Base-by-base conservation (phyloP, 495 filamentous ascomycete species). In the Trypethelium eluteriae region DNA sequence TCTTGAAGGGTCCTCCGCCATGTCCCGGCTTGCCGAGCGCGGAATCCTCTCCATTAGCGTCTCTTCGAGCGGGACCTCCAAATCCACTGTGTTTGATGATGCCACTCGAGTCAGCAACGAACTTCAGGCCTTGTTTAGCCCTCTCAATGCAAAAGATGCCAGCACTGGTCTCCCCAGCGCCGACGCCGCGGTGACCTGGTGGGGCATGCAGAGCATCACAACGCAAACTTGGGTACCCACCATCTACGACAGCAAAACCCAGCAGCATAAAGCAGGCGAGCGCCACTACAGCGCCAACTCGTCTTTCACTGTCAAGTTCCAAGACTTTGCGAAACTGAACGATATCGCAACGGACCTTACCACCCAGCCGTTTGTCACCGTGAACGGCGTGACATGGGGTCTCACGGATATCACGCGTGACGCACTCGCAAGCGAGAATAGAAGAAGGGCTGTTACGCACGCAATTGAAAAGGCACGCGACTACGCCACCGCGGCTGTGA, bases 401-500 rank as follows among this genome's bases (percentile, higher is more conserved):
- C 49, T 65, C n/a, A 65, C 64, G 7, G 41, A 49, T 34, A 14
- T 6, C 16, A 65, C 64, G 18, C 41, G 35, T 7, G 47, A 61
- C 18, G 49, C 10, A 18, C 47, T 49, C 14, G 64, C 41, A 25
- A 61, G 41, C 32, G 39, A 56, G 16, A 65, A 50, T 25, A 49
- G 64, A 25, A 49, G 12, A 25, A 49, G 59, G 41, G 64, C 64
- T 4, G 35, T 61, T n/a, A 4, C 5, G 16, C 16, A 65, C 35
- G 64, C 64, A 36, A 38, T 65, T 4, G n/a, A n/a, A 0, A 65
- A 65, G 36, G 64, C 64, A 34, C 32, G 18, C 12, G 64, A 65
- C 18, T 65, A 46, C n/a, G 64, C 64, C n/a, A 36, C 39, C 5
- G 44, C 64, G 36, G 41, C 35, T 12, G 11, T 18, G 7, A 32